Base-by-base conservation (phyloP, 352 stramenopile species). In the Pythium insidiosum region DNA sequence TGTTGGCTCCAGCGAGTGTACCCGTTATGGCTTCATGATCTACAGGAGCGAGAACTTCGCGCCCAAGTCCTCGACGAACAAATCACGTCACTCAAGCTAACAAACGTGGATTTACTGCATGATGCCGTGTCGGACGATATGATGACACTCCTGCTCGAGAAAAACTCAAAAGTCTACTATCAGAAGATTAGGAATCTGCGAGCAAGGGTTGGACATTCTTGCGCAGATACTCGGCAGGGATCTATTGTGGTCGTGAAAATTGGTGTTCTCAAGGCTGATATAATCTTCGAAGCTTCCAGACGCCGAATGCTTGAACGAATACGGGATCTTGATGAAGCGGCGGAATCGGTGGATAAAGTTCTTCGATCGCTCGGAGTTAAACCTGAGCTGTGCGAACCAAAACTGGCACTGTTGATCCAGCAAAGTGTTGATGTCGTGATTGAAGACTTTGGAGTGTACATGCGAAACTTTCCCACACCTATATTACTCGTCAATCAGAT, bases 1-100 rank as follows among this genome's bases (percentile, higher is more conserved):
- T 61, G 58, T 4, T 92, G 79, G 79, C 52, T 92, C 0, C 73
- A 84, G 30, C 56, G 59, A 24, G 68, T 84, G 19, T 82, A 85
- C 23, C 76, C 76, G 10, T 16, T 88, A 12, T 92, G 79, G 79
- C 70, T 86, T 21, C 69, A 83, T 35, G 77, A 84, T 21, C 26
- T 88, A 1, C 64, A 66, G 34, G 74, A 86, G 11, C 67, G 74
- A 54, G 76, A 86, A 26, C 54, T 87, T 15, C 65, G 78, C 20
- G 49, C 58, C 0, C 69, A 84, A 36, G 52, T 85, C 21, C 43
- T 88, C 5, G 59, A 88, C 34, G 73, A 91, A n/a, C 73, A 87
- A 31, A 31, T 83, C 30, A 45, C 58, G 12, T 52, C 59, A 6
- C 49, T 86, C 5, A 73, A 84, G 26, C 46, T 80, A n/a, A 69